Percentiles rank a stretch among this genome's conserved stretches.
Conservation (phyloP, 345 rosid genomes). For the Crucihimalaya himalaica region DNA sequence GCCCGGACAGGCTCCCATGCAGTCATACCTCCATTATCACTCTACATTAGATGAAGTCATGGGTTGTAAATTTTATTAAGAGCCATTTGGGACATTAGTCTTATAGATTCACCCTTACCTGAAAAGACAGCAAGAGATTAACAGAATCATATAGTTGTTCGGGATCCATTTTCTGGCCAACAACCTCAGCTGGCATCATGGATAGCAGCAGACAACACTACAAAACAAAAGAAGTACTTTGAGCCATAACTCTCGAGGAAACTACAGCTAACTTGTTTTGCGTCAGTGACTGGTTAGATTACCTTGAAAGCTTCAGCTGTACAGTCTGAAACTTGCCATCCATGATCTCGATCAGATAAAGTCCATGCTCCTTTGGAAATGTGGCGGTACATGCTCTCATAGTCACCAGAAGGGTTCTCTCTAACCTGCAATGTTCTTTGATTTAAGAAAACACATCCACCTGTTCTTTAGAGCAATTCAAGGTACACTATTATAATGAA, state of each 20-base stretch:
- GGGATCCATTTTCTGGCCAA: slow-evolving; percentile 59
- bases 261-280: neutral
- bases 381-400: slow-evolving; percentile 62
- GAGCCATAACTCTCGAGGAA: slow-evolving; percentile 1
- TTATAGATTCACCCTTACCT: slow-evolving; percentile 38
- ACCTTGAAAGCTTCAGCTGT: slow-evolving; percentile 74
- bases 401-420: slow-evolving; percentile 63
- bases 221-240: slow-evolving; percentile 9
- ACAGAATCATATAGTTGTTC: slow-evolving; percentile 53
- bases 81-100: neutral
- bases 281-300: neutral
- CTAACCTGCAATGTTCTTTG: slow-evolving; percentile 40
- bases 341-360: slow-evolving; percentile 64
- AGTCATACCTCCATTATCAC: slow-evolving; percentile 38
- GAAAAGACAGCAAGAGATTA: slow-evolving; percentile 61
- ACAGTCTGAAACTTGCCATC: slow-evolving; percentile 78
- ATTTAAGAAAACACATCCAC: neutral
- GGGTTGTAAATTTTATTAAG: neutral
- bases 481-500: neutral
- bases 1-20: slow-evolving; percentile 43
- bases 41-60: slow-evolving; percentile 11
- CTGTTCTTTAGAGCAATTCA: neutral
- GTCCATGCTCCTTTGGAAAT: slow-evolving; percentile 71
- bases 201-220: slow-evolving; percentile 71
- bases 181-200: slow-evolving; percentile 63